Base-by-base conservation (phyloP, 441 rosid genomes). In the Gossypium davidsonii region DNA sequence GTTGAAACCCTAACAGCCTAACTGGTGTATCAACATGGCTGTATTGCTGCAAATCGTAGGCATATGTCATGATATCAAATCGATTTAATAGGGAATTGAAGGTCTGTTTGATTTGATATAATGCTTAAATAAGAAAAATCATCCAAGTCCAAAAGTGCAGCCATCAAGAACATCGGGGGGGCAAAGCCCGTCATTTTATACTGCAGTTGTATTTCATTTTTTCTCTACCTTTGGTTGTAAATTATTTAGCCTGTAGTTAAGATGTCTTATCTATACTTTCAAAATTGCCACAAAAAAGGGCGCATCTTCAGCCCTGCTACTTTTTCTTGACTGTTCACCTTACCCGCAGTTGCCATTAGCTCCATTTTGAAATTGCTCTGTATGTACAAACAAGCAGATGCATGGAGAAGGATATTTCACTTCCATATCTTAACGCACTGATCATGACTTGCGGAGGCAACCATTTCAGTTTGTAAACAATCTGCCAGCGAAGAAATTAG, bases 401-500 rank as follows among this genome's bases (percentile, higher is more conserved):
- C 66, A 21, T 44, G 56, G 28, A 2, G 68, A 60, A 23, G 60
- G 60, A 69, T 6, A 6, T 46, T 37, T 78, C 37, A 84, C 71
- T 77, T 79, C 86, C 88, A 83, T 52, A 83, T 46, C 83, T 83
- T 84, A 9, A 83, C 83, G 59, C 75, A 71, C 39, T 71, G 78
- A 28, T 80, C 89, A 76, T 80, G 85, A 73, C 87, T 82, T 21
- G 79, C 82, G 31, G 85, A 82, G 64, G 83, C 88, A 58, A 84
- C 68, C 77, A 73, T 74, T 67, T 78, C 76, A 42, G 79, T 77
- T 52, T 76, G 56, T 15, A 64, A 26, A 55, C 80, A 79, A 65
- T 10, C 76, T 34, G 82, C 83, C 79, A 86, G 44, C 4, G 82
- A 74, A 48, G 82, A 71, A 51, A 83, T 71, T 8, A 84, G 28